Conservation (phyloP, 2,329 filamentous ascomycete genomes). For the Myriangium duriaei region DNA sequence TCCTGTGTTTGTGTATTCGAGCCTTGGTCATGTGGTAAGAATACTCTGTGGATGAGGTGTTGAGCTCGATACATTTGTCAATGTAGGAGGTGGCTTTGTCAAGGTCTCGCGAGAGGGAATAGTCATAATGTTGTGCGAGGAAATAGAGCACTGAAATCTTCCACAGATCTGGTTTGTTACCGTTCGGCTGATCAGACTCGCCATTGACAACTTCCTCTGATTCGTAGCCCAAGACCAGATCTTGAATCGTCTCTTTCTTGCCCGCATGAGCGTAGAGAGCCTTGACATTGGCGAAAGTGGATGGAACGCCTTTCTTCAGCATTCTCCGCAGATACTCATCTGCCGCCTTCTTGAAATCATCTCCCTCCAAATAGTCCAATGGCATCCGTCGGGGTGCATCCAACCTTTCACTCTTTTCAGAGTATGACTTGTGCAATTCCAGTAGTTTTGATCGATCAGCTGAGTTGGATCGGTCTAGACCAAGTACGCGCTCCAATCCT, state of each 20-base stretch:
- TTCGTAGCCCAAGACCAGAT: conserved; percentile 68
- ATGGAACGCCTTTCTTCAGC: conserved; percentile 86
- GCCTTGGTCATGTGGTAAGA: conserved; percentile 92
- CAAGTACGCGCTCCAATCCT: conserved; percentile 57
- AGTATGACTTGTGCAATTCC: conserved; percentile 70
- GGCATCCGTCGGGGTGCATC: conserved; percentile 80
- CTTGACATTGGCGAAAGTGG: conserved; percentile 93
- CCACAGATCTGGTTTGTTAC: conserved; percentile 46
- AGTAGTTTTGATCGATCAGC: conserved; percentile 58
- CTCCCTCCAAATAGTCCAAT: conserved; percentile 73
- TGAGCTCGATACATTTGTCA: conserved; percentile 68
- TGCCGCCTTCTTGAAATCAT: conserved; percentile 67
- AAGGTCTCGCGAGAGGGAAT: conserved; percentile 73
- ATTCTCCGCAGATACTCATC: conserved; percentile 70
- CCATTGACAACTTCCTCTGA: conserved; percentile 27
- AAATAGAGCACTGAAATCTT: conserved; percentile 78
- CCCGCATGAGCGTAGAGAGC: conserved; percentile 66
- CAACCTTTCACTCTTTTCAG: conserved; percentile 64
- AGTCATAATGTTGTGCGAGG: conserved; percentile 94
- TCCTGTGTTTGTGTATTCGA: conserved; percentile 82
- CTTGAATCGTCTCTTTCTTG: conserved; percentile 67
- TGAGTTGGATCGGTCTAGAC: conserved; percentile 47
- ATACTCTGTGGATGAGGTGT: conserved; percentile 75
- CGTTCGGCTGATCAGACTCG: conserved; percentile 32
- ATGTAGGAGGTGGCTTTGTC: conserved; percentile 69